Evolutionary conservation across 2,329 filamentous ascomycete genomes (phyloP).

Genomic region (Alternaria sp.): DNA sequence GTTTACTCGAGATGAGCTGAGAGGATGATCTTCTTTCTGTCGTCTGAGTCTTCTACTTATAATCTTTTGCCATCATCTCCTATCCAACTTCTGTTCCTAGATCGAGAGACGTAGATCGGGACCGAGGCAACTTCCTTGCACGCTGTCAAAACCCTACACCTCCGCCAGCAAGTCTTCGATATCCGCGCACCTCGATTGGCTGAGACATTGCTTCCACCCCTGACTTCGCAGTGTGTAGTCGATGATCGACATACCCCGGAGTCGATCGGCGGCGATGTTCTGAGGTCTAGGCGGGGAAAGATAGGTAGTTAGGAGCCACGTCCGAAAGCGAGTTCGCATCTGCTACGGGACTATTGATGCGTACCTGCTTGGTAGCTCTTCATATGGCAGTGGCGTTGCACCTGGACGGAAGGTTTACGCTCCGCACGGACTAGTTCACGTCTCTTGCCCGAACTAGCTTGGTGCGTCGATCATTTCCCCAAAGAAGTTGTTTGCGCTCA

Average conservation of each 20-base stretch:
- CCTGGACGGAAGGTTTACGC: conserved; percentile 2
- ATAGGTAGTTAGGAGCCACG: background rate
- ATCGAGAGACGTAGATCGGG: background rate
- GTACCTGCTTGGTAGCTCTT: background rate
- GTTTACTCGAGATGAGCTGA: background rate
- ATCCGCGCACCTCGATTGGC: conserved; percentile 1
- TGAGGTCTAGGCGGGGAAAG: background rate
- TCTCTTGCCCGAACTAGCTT: background rate
- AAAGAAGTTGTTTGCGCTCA: background rate
- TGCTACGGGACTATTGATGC: background rate
- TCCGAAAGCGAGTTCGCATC: background rate
- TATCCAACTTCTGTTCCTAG: background rate
- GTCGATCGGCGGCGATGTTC: background rate
- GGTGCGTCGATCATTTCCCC: background rate
- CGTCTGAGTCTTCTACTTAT: background rate
- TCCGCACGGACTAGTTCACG: conserved; percentile 2
- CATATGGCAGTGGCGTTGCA: background rate
- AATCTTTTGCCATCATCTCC: background rate
- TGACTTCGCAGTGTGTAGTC: background rate
- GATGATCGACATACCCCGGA: conserved; percentile 1
- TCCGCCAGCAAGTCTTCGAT: background rate
- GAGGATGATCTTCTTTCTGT: background rate
- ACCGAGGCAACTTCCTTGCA: background rate
- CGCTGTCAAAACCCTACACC: background rate
- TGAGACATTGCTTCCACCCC: background rate